Evolutionary conservation across 2,329 filamentous ascomycete species (phyloP), one percentile per base, ranked within the genome.

Genomic region (Arthrobotrys iridis): DNA sequence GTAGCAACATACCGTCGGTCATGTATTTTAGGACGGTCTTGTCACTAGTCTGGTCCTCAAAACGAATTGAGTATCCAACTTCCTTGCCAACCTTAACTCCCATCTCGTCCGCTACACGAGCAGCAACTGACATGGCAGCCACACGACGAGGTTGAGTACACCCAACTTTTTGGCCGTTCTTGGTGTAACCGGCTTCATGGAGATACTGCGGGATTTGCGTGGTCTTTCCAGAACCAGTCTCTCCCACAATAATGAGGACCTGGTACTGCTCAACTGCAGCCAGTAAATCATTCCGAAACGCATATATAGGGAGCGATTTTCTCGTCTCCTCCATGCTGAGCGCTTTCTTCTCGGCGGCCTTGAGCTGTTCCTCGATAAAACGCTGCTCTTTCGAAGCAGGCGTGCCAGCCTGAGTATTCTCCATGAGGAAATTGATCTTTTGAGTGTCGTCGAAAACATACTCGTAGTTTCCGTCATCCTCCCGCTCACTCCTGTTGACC

Each of bases 111-210:
- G 94, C 92, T 1, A 99, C 95, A 85, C 95, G 93, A 46, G 92
- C 89, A n/a, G 95, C 94, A 18, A 98, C 94, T 80, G 91, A 95
- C 94, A 98, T 98, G 28, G 95, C 95, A 2, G 95, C 95, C 8
- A 99, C 95, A 85, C 95, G 89, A 79, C 95, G 89, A 3, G 95
- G 95, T 78, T 99, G 95, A 0, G 95, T 99, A 80, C 93, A 97
- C 3, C 92, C 94, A 8, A 99, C 88, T 81, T 94, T 97, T 82
- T 91, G 85, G 4, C 91, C 93, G 20, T 88, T 86, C 80, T 94
- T 93, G 1, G 93, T 96, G 79, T 91, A 96, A 1, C 93, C 93
- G 0, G 92, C 92, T 82, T 98, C 94, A 79, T 96, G 90, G 0
- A 98, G 86, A 81, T 96, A 99, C 80, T 98, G 95, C 0, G 94